A percentile compares a stretch with the other conserved stretches of the same genome.
Conservation (phyloP, 2,329 filamentous ascomycete genomes). For the Chrysosporium queenslandicum region DNA sequence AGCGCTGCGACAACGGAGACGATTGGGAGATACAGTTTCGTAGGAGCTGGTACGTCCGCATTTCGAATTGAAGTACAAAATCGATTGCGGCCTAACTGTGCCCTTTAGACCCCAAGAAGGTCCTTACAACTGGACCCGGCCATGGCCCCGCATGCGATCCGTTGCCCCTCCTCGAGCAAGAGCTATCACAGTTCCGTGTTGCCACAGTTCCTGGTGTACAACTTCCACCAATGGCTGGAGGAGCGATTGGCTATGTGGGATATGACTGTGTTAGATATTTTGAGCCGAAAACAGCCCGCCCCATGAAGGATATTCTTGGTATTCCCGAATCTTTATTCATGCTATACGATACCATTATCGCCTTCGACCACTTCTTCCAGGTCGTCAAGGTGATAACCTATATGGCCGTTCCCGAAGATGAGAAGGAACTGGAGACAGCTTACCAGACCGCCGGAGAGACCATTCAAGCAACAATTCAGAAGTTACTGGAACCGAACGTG, state of each 20-base stretch:
- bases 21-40: constrained; percentile 89
- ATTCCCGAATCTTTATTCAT: constrained; percentile 95
- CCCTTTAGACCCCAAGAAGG: constrained; percentile 53
- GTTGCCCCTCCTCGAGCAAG: constrained; percentile 67
- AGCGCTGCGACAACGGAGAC: constrained; percentile 85
- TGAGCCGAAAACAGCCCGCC: constrained; percentile 85
- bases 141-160: constrained; percentile 79
- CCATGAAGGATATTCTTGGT: constrained; percentile 75
- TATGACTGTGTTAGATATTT: constrained; percentile 98
- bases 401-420: constrained; percentile 55
- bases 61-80: too few relatives aligned
- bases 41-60: constrained; percentile 55
- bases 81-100: background rate
- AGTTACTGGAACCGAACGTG: constrained; percentile 63
- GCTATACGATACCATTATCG: constrained; percentile 89
- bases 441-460: constrained; percentile 58
- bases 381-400: constrained; percentile 91
- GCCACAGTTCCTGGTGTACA: constrained; percentile 71
- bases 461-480: constrained; percentile 58
- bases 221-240: constrained; percentile 78
- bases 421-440: constrained; percentile 51
- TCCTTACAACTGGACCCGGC: constrained; percentile 77
- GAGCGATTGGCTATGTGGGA: constrained; percentile 90
- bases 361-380: constrained; percentile 90
- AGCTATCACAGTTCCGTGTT: constrained; percentile 68